Base-by-base conservation (phyloP, 2,329 filamentous ascomycete species). In the Cryphonectria parasitica region DNA sequence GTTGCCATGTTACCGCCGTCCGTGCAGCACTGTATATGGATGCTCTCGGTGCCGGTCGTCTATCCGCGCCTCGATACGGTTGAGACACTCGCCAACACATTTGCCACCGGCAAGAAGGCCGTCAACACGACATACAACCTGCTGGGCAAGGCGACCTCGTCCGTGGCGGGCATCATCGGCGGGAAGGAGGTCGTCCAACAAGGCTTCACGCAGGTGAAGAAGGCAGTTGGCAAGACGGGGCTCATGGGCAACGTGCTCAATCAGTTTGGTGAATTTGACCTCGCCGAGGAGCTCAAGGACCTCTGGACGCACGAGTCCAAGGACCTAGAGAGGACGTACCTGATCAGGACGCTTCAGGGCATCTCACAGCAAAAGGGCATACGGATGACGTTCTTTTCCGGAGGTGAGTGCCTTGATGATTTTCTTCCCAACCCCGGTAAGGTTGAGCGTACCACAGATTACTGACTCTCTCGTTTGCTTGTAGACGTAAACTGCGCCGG, bases 221-320 rank as follows among this genome's bases (percentile, higher is more conserved):
- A 95, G 80, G 96, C 95, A 0, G 94, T 99, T 25, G 96, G 96
- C 64, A 99, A 99, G 81, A 92, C 90, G 1, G 96, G 96, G 1
- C 85, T 99, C 66, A 98, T 99, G 95, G 95, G 95, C 73, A 92
- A 94, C 70, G 94, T 98, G 54, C 85, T 99, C 64, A 98, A 94
- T 82, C 95, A 97, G 49, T 99, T 99, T 79, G 96, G 96, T 68
- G 96, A 98, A 75, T 91, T 99, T 72, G 96, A 98, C 77, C 89
- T 98, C 66, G 90, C 96, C 67, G 96, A 99, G 82, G 96, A 98
- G 78, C 84, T 98, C 71, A 91, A 95, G 78, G 96, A 99, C 79
- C 91, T 97, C 85, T 99, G 96, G 96, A 99, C 96, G 31, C 96
- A 99, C 78, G 95, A 98, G 66, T 95, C 92, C 67, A 99, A 98